Conservation (phyloP, 2,329 filamentous ascomycete species). For the Ophiostoma sp. region DNA sequence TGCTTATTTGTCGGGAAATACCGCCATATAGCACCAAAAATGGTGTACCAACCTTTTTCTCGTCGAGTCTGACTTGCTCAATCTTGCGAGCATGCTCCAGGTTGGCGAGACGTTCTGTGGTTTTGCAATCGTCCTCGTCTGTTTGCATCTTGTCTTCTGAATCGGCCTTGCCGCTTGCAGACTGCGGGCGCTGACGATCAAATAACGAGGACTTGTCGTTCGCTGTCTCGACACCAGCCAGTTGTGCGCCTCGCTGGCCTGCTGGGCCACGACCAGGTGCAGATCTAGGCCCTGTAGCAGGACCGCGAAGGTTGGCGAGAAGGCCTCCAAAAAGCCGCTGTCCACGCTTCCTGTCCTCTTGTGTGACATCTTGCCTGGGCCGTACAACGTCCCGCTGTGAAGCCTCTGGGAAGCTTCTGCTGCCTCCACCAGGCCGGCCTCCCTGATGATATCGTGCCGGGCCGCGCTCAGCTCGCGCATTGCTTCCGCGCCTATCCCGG, state of each 20-base stretch:
- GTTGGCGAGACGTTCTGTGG: slow-evolving; percentile 60
- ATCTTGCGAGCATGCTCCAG: slow-evolving; percentile 55
- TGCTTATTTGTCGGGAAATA: background rate
- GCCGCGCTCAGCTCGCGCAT: background rate
- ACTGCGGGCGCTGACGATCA: slow-evolving; percentile 30
- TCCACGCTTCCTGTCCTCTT: slow-evolving; percentile 79
- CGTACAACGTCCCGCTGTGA: slow-evolving; percentile 14
- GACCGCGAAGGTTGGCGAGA: slow-evolving; percentile 56
- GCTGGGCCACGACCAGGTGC: slow-evolving; percentile 42
- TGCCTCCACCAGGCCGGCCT: background rate
- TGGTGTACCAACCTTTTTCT: slow-evolving; percentile 50
- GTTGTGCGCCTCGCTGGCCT: slow-evolving; percentile 45
- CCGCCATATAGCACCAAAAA: background rate
- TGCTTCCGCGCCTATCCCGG: background rate
- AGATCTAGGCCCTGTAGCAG: background rate
- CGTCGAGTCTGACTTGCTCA: slow-evolving; percentile 71
- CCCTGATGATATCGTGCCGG: background rate
- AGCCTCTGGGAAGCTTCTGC: background rate
- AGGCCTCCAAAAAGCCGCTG: slow-evolving; percentile 81
- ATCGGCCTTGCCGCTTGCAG: slow-evolving; percentile 62
- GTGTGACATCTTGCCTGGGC: slow-evolving; percentile 37
- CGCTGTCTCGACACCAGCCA: slow-evolving; percentile 66
- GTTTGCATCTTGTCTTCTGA: slow-evolving; percentile 57
- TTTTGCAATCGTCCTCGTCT: slow-evolving; percentile 64
- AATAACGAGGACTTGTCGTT: background rate